Evolutionary conservation across 1,139 yeast genomes (phyloP), one percentile per base, ranked within the genome.

Genomic region (Scheffersomyces quercinus): DNA sequence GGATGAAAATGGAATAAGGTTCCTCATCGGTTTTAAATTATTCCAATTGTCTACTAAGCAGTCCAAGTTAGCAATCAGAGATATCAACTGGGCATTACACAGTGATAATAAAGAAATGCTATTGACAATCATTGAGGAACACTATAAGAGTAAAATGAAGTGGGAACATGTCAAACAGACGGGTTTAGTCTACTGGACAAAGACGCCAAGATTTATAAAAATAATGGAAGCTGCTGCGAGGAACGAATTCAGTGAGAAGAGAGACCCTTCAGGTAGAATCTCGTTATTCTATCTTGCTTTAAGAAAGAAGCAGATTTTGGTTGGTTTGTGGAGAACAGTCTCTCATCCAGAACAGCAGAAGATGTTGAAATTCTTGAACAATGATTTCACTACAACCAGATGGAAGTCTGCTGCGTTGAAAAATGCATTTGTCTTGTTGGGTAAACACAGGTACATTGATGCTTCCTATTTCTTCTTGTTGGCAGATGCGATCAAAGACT

Each of bases 361-460:
- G 59, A 88, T 93, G 81, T 54, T 89, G 42, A 83, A 77, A 54
- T 85, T 93, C 54, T 68, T 93, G 54, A 72, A 74, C 15, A 85
- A 91, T 58, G 95, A 95, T 60, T 93, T 91, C 58, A 68, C 67
- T 1, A 79, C 81, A 43, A 73, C 77, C 9, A 70, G 97, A 40
- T 91, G 97, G 97, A 77, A 73, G 52, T 77, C 88, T 0, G 97
- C 97, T 0, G 97, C 99, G 0, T 67, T 81, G 56, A 93, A 93
- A 58, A 93, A 93, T 65, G 99, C 99, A 0, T 93, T 81, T 70
- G 98, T 90, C 0, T 68, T 93, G 36, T 64, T 93, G 49, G 90
- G 98, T 44, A 88, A 89, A 57, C 99, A 90, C 60, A 70, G 98
- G 36, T 88, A 78, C 57, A 66, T 79, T 58, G 95, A 91, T 63